phyloP scores from a whole-genome alignment of 2,329 filamentous ascomycete genomes.

The Lasiodiplodia sp. region DNA sequence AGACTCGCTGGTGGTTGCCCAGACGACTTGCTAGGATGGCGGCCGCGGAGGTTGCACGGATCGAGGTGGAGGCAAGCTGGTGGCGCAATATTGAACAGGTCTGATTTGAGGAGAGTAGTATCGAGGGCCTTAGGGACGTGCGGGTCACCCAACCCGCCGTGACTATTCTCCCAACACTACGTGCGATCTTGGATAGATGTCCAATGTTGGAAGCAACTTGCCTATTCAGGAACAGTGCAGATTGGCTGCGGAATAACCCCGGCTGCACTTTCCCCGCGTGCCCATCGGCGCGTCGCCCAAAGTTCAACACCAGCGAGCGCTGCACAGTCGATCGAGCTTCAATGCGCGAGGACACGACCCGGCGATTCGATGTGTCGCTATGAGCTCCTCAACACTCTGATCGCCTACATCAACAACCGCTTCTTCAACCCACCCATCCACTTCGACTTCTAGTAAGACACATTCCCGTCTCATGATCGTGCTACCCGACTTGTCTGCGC shows the following conservation, averaged over 20 bases:
- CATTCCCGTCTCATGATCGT: neutral
- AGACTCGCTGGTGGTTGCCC: neutral
- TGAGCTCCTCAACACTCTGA: slow-evolving; percentile 45
- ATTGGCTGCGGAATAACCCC: slow-evolving; percentile 5
- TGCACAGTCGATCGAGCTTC: neutral
- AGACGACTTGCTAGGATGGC: neutral
- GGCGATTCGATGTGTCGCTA: slow-evolving; percentile 46
- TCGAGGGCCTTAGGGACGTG: neutral
- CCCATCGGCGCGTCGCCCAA: slow-evolving; percentile 26
- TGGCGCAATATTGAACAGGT: neutral
- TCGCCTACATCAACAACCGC: slow-evolving; percentile 40
- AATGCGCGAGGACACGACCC: slow-evolving; percentile 2
- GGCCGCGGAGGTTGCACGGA: slow-evolving; percentile 9
- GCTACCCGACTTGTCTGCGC: slow-evolving; percentile 29
- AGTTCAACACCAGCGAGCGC: slow-evolving; percentile 9
- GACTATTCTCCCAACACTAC: neutral
- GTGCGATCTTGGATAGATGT: slow-evolving; percentile 22
- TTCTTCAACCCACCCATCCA: slow-evolving; percentile 22
- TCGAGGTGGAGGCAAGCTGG: neutral
- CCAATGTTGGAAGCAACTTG: neutral
- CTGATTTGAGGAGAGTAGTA: neutral
- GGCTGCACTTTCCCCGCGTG: slow-evolving; percentile 15
- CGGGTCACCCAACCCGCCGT: neutral
- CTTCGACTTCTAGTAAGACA: slow-evolving; percentile 31
- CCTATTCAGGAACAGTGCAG: slow-evolving; percentile 5